Evolutionary conservation across 2,329 filamentous ascomycete species (phyloP).

Genomic region (Colletotrichum horii): DNA sequence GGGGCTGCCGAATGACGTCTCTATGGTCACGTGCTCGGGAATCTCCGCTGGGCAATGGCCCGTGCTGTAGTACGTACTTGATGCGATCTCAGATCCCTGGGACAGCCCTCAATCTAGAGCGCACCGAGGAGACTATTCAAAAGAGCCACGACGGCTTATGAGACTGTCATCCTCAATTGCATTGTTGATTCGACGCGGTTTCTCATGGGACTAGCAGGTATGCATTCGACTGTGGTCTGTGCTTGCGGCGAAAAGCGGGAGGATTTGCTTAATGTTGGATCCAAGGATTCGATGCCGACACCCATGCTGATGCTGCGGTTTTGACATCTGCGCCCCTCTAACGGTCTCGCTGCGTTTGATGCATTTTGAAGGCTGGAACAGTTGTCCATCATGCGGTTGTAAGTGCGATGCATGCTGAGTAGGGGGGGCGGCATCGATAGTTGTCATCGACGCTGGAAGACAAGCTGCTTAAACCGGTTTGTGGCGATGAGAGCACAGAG

Average conservation of each 20-base stretch:
- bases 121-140: not conserved
- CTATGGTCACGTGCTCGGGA: not conserved
- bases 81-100: not conserved
- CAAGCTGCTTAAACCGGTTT: not conserved
- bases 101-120: not conserved
- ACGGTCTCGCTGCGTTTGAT: not conserved
- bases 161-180: not conserved
- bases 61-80: not conserved
- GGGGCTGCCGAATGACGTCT: conserved; percentile 4
- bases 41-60: not conserved
- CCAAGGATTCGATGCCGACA: not conserved
- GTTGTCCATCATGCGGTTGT: not conserved
- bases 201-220: not conserved
- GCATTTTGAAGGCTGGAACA: not conserved
- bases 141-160: not conserved
- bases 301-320: not conserved
- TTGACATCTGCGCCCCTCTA: not conserved
- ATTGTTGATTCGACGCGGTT: not conserved
- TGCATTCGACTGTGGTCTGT: not conserved
- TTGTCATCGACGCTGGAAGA: not conserved
- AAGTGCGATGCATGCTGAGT: not conserved
- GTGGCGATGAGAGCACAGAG: not conserved
- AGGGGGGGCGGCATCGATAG: not conserved
- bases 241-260: not conserved
- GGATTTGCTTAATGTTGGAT: not conserved